Percentiles rank a stretch among this genome's conserved stretches.
These are phyloP conservation scores for Pittosporum tobira DNA, from an alignment of 129 eudicot genomes.

Conservation along the genomic window DNA sequence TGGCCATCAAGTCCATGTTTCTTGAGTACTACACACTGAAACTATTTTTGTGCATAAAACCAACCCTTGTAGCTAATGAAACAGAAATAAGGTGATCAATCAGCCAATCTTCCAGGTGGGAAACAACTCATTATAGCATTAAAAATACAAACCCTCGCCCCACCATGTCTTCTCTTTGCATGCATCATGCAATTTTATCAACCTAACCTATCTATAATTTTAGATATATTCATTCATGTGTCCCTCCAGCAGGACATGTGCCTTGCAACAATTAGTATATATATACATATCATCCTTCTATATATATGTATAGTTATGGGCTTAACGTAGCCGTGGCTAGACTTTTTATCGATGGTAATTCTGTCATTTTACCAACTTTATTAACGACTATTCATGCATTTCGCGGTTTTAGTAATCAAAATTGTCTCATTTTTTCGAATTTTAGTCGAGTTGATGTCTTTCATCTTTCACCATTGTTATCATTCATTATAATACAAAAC, in stretches of 20 bases:
- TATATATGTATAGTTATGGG: too few species aligned
- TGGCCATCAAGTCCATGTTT: slow-evolving; percentile 46
- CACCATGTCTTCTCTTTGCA: slow-evolving; percentile 7
- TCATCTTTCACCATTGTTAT: too few species aligned
- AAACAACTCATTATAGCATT: slow-evolving; percentile 33
- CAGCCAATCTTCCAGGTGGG: slow-evolving; percentile 19
- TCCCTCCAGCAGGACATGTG: slow-evolving; percentile 29
- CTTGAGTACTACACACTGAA: slow-evolving; percentile 27
- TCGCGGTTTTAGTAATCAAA: too few species aligned
- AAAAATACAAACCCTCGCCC: slow-evolving; percentile 6
- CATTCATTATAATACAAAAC: too few species aligned
- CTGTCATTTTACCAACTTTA: too few species aligned
- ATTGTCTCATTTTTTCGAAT: too few species aligned
- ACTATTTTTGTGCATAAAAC: slow-evolving; percentile 24
- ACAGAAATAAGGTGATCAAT: not conserved
- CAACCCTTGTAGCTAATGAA: slow-evolving; percentile 1
- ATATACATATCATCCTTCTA: too few species aligned
- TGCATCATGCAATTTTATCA: slow-evolving; percentile 7
- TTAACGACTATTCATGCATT: too few species aligned
- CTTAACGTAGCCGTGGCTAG: too few species aligned
- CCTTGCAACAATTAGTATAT: slow-evolving; percentile 4
- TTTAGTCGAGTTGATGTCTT: too few species aligned
- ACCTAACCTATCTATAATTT: slow-evolving; percentile 12
- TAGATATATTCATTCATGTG: slow-evolving; percentile 4
- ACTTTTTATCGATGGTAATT: too few species aligned